Conservation (phyloP, 148 eudicot species). For the Fallopia convolvulus region DNA sequence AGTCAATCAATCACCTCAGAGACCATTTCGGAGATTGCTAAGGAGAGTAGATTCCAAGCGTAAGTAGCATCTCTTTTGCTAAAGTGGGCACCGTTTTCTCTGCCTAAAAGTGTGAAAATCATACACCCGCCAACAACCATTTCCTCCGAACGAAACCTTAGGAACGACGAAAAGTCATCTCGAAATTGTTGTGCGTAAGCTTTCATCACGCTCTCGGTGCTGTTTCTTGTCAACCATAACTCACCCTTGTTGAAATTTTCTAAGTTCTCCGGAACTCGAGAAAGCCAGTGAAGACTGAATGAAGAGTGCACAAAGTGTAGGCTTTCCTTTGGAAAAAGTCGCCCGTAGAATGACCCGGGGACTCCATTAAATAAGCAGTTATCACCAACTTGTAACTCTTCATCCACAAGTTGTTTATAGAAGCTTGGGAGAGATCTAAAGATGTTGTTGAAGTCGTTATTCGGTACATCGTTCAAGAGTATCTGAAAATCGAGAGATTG, state of each 20-base stretch:
- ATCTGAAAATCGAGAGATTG: neutral
- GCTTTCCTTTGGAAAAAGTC: constrained; percentile 40
- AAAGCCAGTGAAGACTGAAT: constrained; percentile 64
- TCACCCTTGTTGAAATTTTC: neutral
- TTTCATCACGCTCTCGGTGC: neutral
- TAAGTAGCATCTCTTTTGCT: neutral
- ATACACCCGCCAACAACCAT: neutral
- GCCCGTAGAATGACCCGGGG: constrained; percentile 59
- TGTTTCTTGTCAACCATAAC: neutral
- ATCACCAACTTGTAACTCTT: too few relatives aligned
- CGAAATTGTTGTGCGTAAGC: neutral
- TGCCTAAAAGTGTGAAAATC: neutral
- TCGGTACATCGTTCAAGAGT: neutral
- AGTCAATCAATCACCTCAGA: neutral
- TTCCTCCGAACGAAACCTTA: neutral
- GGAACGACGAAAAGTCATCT: neutral
- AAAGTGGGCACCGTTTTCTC: neutral
- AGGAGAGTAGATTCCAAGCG: neutral
- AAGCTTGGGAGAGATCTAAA: neutral
- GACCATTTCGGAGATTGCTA: neutral
- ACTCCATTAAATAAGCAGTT: constrained; percentile 17
- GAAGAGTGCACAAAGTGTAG: constrained; percentile 72
- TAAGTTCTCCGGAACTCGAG: constrained; percentile 27
- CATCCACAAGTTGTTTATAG: too few relatives aligned
- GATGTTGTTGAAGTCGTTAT: neutral